Evolutionary conservation across 495 filamentous ascomycete species (phyloP).

Genomic region (Mytilinidion resinicola): DNA sequence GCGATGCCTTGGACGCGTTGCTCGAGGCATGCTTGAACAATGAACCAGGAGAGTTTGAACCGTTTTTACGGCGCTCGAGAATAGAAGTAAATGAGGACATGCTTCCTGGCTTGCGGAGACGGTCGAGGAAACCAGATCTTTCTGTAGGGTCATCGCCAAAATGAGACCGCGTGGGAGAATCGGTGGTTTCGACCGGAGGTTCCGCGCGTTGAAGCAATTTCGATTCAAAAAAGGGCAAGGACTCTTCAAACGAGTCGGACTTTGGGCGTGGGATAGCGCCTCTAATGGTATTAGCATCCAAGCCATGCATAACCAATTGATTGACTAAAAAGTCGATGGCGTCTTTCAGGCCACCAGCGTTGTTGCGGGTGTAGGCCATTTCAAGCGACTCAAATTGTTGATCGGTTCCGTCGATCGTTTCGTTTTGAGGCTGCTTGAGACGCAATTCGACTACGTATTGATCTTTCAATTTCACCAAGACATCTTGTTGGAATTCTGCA

Average conservation of each 20-base stretch:
- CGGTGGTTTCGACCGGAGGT: constrained; percentile 61
- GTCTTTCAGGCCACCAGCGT: constrained; percentile 89
- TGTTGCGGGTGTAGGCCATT: constrained; percentile 88
- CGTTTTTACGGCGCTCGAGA: constrained; percentile 87
- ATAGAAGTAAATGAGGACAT: constrained; percentile 90
- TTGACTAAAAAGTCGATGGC: constrained; percentile 90
- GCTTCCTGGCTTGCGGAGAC: constrained; percentile 84
- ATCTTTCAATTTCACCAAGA: constrained; percentile 73
- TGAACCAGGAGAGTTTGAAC: constrained; percentile 66
- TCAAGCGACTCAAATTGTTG: constrained; percentile 46
- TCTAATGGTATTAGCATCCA: constrained; percentile 79
- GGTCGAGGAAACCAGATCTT: constrained; percentile 70
- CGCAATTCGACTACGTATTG: constrained; percentile 87
- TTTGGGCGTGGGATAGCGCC: constrained; percentile 92
- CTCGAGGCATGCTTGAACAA: constrained; percentile 89
- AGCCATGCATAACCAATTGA: constrained; percentile 72
- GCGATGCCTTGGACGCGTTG: constrained; percentile 91
- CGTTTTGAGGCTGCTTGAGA: constrained; percentile 43
- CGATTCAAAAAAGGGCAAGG: constrained; percentile 90
- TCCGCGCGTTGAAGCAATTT: constrained; percentile 91
- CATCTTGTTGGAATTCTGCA: constrained; percentile 66
- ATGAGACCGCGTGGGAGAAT: constrained; percentile 74
- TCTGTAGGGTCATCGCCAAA: constrained; percentile 70
- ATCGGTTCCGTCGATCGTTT: constrained; percentile 30
- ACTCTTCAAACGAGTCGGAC: constrained; percentile 97